phyloP scores from a whole-genome alignment of 805 yeast genomes.

The Metschnikowia drakensbergensis region DNA sequence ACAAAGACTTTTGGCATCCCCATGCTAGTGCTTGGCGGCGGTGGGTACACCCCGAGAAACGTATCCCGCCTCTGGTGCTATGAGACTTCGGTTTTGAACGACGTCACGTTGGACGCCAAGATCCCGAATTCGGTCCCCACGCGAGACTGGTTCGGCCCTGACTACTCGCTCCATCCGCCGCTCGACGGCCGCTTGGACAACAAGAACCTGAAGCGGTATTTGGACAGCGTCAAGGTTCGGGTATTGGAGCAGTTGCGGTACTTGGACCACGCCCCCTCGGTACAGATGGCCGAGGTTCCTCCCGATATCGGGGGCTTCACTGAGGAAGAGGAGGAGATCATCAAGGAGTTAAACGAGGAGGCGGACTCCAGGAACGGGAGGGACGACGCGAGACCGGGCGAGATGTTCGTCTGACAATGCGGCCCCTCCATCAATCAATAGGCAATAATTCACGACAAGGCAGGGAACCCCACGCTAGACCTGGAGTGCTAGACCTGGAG shows the following conservation, averaged over 20 bases:
- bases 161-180: constrained; percentile 79
- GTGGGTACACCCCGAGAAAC: constrained; percentile 95
- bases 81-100: constrained; percentile 79
- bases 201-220: constrained; percentile 75
- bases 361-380: constrained; percentile 15
- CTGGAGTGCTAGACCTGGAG: no score
- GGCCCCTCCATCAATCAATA: not conserved
- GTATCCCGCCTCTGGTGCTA: constrained; percentile 94
- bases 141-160: constrained; percentile 84
- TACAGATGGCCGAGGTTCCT: constrained; percentile 86
- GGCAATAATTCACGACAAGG: not conserved
- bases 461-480: no score
- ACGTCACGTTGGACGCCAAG: constrained; percentile 44
- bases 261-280: constrained; percentile 90
- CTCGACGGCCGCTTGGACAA: constrained; percentile 60
- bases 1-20: constrained; percentile 89
- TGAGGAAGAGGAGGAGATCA: constrained; percentile 39
- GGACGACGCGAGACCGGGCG: constrained; percentile 29
- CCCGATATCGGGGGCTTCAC: constrained; percentile 52
- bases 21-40: constrained; percentile 90
- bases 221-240: constrained; percentile 73
- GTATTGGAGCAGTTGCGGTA: constrained; percentile 77
- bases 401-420: constrained; percentile 13
- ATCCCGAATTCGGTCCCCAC: constrained; percentile 72
- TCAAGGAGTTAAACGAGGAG: constrained; percentile 37